Conservation (phyloP, 768 basidiomycete species). For the Amanita pallidorosea region DNA sequence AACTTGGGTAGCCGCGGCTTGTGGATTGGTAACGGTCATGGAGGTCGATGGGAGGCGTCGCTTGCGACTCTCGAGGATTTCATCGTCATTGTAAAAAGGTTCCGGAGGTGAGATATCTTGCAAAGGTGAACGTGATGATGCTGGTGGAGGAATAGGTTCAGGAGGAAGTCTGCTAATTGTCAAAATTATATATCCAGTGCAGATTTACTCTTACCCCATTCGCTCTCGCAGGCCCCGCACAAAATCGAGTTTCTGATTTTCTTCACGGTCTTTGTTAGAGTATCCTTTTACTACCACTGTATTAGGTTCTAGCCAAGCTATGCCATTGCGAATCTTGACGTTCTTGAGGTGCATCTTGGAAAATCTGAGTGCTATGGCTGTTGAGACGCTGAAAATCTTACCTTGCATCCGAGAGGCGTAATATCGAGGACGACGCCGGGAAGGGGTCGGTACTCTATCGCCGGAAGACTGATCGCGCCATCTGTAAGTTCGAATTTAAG, state of each 20-base stretch:
- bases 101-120: conserved; percentile 14
- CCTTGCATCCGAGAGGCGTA: conserved; percentile 81
- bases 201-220: conserved; percentile 44
- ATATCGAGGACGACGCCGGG: conserved; percentile 58
- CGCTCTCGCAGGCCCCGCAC: conserved; percentile 46
- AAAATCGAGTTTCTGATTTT: conserved; percentile 46
- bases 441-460: conserved; percentile 69
- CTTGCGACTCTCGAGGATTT: conserved; percentile 7
- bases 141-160: conserved; percentile 10
- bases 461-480: conserved; percentile 56
- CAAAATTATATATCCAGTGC: not conserved
- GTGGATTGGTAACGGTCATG: not conserved
- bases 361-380: not conserved
- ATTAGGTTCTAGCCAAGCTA: conserved; percentile 67
- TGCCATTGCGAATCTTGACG: conserved; percentile 55
- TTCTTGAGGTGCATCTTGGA: conserved; percentile 60
- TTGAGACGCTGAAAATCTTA: conserved; percentile 15
- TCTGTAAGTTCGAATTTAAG: conserved; percentile 69
- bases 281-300: conserved; percentile 53
- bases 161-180: conserved; percentile 9
- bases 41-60: conserved; percentile 8
- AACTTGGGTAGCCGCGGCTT: not conserved
- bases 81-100: conserved; percentile 6
- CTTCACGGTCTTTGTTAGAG: conserved; percentile 55
- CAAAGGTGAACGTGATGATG: conserved; percentile 16